Base-by-base conservation (phyloP, 805 yeast species). In the Ogataea zsoltii region DNA sequence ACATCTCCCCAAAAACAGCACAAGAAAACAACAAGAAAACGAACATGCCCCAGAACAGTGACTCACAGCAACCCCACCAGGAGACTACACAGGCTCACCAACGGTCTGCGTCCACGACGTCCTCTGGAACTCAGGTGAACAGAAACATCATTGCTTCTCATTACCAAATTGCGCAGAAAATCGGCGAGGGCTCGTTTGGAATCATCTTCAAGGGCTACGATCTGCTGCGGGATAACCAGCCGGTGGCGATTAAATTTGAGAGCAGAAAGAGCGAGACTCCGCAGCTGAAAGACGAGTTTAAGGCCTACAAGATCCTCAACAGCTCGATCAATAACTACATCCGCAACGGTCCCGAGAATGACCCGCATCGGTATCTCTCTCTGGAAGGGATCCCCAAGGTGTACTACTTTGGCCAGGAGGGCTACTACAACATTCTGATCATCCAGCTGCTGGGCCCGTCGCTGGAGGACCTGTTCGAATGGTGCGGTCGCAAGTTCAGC, bases 171-270 rank as follows among this genome's bases (percentile, higher is more conserved):
- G 94, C 92, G 9, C 85, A 85, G 59, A 87, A 87, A 65, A 87
- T 87, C 44, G 95, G 95, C 30, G 94, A 87, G 62, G 95, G 95
- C 2, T 85, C 94, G 0, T 87, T 87, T 70, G 95, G 95, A 29
- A 85, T 86, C 7, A 83, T 87, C 42, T 87, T 86, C 64, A 90
- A 86, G 68, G 95, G 95, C 33, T 78, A 81, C 45, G 88, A 87
- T 60, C 68, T 87, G 50, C 69, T 86, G 49, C 78, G 85, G 51
- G 80, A 82, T 38, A 66, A 66, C 44, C 65, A 61, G 46, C 74
- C 81, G 17, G 92, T 86, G 26, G 94, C 91, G 3, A 85, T 86
- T 60, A 86, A 86, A 64, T 86, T 86, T 61, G 95, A 85, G 63
- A 87, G 89, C 19, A 72, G 91, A 49, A 82, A 83, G 57, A 79